phyloP scores from a whole-genome alignment of 176 grass and related monocot species.

The Saccharum spontaneum region DNA sequence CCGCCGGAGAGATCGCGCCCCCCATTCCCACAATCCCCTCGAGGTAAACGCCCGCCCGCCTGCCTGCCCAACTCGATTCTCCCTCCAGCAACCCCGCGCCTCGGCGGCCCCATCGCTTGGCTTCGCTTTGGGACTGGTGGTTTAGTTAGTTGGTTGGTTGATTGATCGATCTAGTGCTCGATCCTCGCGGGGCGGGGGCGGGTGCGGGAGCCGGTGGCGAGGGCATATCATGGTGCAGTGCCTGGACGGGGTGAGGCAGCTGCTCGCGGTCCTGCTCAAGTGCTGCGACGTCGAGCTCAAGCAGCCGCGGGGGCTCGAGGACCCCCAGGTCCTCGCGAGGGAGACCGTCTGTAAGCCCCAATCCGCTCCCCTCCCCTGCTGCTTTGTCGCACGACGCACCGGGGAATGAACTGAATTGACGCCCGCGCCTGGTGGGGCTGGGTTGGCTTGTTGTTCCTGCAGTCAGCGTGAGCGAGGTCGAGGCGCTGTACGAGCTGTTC shows the following conservation, averaged over 20 bases:
- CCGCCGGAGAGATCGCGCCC: slow-evolving; percentile 22
- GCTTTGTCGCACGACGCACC: neutral
- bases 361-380: too few species aligned
- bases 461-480: slow-evolving; percentile 88
- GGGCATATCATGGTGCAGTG: slow-evolving; percentile 87
- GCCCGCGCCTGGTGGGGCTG: neutral
- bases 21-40: neutral
- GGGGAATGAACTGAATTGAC: neutral
- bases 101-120: neutral
- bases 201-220: neutral
- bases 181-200: neutral
- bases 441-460: slow-evolving; percentile 2
- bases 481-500: slow-evolving; percentile 82
- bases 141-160: neutral
- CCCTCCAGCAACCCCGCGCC: neutral
- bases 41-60: neutral
- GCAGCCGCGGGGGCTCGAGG: slow-evolving; percentile 68
- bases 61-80: neutral
- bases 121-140: neutral
- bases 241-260: slow-evolving; percentile 74
- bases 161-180: neutral
- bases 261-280: slow-evolving; percentile 61
- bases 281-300: slow-evolving; percentile 85
- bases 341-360: slow-evolving; percentile 89
- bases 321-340: slow-evolving; percentile 70